Base-by-base conservation (phyloP, 1,139 yeast genomes). In the Taphrina sp. region DNA sequence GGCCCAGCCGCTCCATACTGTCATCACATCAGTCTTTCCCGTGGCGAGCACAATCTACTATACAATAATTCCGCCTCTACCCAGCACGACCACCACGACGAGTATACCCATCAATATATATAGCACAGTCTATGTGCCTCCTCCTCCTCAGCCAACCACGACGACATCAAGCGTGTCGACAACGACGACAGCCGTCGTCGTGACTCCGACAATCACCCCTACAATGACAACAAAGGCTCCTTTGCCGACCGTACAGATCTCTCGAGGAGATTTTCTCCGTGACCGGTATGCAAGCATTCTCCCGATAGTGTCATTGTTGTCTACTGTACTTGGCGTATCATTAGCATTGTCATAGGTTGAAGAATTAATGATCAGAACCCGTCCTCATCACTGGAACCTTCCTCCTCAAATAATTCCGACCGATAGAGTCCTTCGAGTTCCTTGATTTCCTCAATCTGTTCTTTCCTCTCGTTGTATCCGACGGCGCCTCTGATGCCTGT, bases 381-480 rank as follows among this genome's bases (percentile, higher is more conserved):
- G 24, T 49, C 46, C 7, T 39, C 54, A 14, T 41, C 44, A 24
- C 54, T 49, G 14, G 37, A 26, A 5, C 26, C 46, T n/a, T 41
- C 36, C 14, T 22, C 17, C 16, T 49, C 46, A 12, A 38, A 22
- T 16, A 49, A 33, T 14, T 38, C 54, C n/a, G 16, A 23, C 46
- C 22, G 29, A 24, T 39, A 49, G 17, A 24, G 14, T 14, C 46
- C 54, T 20, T 49, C 46, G 14, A 49, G 39, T 39, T 49, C 54
- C 10, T 16, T 31, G 20, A 49, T 10, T 14, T 41, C 46, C 12
- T 38, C 54, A 17, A 31, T 10, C 26, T 39, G n/a, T 3, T 39
- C 54, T 19, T 39, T 49, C 19, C 54, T 22, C 34, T 49, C 54
- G 22, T 22, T 8, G n/a, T 39, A 49, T n/a, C 46, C 54, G 14